Evolutionary conservation across 1,284 basidiomycete species (phyloP).

Genomic region (Grifola frondosa): DNA sequence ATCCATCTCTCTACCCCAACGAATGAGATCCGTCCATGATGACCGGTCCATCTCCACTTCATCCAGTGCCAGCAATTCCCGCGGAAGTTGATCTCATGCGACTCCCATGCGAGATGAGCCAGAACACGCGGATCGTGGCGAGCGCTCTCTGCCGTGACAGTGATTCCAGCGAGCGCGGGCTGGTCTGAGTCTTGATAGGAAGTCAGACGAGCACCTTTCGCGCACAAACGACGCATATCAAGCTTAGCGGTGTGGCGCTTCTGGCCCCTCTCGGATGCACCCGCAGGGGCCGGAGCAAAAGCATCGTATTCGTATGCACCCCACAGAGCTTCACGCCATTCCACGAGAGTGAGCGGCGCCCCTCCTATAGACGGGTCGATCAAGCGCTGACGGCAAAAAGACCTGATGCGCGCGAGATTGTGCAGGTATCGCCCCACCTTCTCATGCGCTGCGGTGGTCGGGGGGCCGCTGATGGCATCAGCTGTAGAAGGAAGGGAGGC

Average conservation of each 20-base stretch:
- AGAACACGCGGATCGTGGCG: not conserved
- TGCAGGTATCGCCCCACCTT: not conserved
- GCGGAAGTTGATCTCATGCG: slow-evolving; percentile 1
- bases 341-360: not conserved
- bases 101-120: not conserved
- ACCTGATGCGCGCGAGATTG: not conserved
- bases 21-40: not conserved
- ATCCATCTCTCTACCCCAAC: not conserved
- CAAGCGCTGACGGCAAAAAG: not conserved
- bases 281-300: not conserved
- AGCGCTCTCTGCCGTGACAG: not conserved
- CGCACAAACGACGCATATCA: not conserved
- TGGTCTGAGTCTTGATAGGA: not conserved
- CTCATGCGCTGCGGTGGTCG: not conserved
- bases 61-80: not conserved
- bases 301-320: not conserved
- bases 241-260: no score
- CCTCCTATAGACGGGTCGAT: not conserved
- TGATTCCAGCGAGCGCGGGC: not conserved
- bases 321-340: slow-evolving; percentile 1
- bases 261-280: not conserved
- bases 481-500: slow-evolving; percentile 4
- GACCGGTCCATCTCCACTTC: not conserved
- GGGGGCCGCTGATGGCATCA: not conserved
- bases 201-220: not conserved